phyloP scores from a whole-genome alignment of 257 asterid genomes.

The Plantago major region DNA sequence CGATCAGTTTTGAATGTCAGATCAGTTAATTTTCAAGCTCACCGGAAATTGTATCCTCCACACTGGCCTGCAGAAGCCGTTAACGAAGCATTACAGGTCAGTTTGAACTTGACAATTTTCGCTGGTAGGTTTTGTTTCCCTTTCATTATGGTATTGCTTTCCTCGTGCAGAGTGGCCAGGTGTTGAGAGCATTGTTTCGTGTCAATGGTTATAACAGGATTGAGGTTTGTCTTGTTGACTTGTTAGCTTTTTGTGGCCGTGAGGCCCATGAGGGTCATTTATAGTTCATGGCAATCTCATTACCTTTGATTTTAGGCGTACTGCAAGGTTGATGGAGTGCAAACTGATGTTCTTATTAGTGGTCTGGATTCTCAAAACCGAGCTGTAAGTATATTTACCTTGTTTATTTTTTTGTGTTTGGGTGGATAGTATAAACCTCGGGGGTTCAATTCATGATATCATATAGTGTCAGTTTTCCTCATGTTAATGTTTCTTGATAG shows the following conservation, averaged over 20 bases:
- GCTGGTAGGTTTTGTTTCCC: background rate
- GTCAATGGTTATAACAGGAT: slow-evolving; percentile 79
- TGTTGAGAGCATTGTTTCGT: slow-evolving; percentile 62
- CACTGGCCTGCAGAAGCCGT: slow-evolving; percentile 34
- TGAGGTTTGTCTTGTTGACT: slow-evolving; percentile 48
- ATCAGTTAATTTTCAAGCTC: slow-evolving; percentile 19
- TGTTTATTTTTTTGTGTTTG: background rate
- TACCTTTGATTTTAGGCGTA: slow-evolving; percentile 55
- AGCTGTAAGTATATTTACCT: slow-evolving; percentile 58
- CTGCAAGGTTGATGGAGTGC: slow-evolving; percentile 81
- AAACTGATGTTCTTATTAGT: slow-evolving; percentile 60
- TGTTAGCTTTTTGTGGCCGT: background rate
- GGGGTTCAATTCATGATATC: too few relatives aligned
- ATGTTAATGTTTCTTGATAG: too few relatives aligned
- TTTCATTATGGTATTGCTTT: slow-evolving; percentile 14
- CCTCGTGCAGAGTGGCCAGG: slow-evolving; percentile 54
- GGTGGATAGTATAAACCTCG: slow-evolving; percentile 1
- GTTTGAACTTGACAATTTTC: background rate
- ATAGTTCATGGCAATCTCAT: slow-evolving; percentile 11
- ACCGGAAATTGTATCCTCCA: slow-evolving; percentile 30
- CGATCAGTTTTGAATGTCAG: slow-evolving; percentile 21
- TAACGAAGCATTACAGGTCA: slow-evolving; percentile 34
- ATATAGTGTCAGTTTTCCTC: too few relatives aligned
- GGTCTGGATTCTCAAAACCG: slow-evolving; percentile 72
- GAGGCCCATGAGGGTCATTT: slow-evolving; percentile 5